Evolutionary conservation across 768 basidiomycete species (phyloP).

Genomic region (Roridomyces roridus): DNA sequence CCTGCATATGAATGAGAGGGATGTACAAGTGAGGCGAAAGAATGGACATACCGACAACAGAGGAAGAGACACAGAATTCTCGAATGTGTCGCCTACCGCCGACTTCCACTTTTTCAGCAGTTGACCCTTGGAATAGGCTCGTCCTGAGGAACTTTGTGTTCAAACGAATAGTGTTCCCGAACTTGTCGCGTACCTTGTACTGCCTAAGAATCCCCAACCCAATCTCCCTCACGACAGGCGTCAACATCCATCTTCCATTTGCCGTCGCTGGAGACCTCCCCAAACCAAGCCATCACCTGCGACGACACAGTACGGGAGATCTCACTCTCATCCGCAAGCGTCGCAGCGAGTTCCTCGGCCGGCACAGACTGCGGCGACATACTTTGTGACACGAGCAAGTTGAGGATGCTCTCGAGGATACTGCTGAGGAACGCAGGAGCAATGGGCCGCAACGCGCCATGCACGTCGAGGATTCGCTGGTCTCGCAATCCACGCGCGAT

Average conservation of each 20-base stretch:
- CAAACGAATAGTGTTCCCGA: not conserved
- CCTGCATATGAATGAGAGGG: slow-evolving; percentile 53
- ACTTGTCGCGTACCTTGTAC: slow-evolving; percentile 50
- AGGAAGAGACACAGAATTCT: slow-evolving; percentile 59
- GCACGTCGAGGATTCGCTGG: slow-evolving; percentile 74
- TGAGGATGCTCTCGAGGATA: slow-evolving; percentile 79
- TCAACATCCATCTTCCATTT: slow-evolving; percentile 72
- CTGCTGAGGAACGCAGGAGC: slow-evolving; percentile 67
- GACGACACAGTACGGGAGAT: slow-evolving; percentile 61
- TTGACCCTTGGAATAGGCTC: slow-evolving; percentile 58
- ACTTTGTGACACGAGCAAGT: slow-evolving; percentile 68
- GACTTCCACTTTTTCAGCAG: slow-evolving; percentile 75
- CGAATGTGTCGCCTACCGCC: slow-evolving; percentile 82
- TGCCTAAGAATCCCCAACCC: slow-evolving; percentile 77
- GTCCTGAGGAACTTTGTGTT: slow-evolving; percentile 47
- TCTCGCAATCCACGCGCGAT: slow-evolving; percentile 66
- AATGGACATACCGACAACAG: slow-evolving; percentile 64
- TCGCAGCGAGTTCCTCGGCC: slow-evolving; percentile 61
- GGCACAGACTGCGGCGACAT: slow-evolving; percentile 58
- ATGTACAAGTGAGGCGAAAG: not conserved
- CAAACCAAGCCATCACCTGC: slow-evolving; percentile 88
- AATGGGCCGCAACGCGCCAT: slow-evolving; percentile 78
- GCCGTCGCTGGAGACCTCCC: slow-evolving; percentile 51
- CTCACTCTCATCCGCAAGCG: slow-evolving; percentile 77
- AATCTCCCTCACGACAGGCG: slow-evolving; percentile 71